A percentile compares a stretch with the other conserved stretches of the same genome.
Conservation (phyloP, 441 rosid genomes). For the Bruguiera hainesii region DNA sequence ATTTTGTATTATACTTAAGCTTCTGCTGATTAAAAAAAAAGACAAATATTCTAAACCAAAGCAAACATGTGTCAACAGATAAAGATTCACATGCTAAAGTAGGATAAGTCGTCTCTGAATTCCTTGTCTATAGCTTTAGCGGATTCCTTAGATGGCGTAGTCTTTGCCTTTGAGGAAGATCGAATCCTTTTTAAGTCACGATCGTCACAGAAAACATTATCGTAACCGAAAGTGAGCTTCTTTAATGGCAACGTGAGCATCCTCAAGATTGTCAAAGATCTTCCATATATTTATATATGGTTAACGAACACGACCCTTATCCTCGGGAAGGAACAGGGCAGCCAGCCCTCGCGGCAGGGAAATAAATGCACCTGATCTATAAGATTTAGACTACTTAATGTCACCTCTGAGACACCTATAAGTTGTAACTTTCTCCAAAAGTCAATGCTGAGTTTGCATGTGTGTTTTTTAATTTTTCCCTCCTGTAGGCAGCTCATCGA, state of each 20-base stretch:
- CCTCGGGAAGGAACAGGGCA: background rate
- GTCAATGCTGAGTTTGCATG: too few species aligned
- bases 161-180: too few species aligned
- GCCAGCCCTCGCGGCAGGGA: too few species aligned
- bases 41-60: too few species aligned
- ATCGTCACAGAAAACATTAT: background rate
- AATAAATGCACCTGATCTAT: background rate
- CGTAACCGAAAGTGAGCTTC: slow-evolving; percentile 23
- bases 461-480: too few species aligned
- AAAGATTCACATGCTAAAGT: too few species aligned
- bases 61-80: too few species aligned
- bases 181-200: background rate
- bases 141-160: background rate
- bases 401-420: background rate
- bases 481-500: too few species aligned
- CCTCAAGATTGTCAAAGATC: slow-evolving; percentile 21
- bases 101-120: too few species aligned
- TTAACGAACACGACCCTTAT: slow-evolving; percentile 7
- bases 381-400: background rate
- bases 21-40: too few species aligned
- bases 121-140: background rate
- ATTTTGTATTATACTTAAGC: too few species aligned
- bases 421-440: too few species aligned
- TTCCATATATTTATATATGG: background rate
- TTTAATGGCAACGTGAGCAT: slow-evolving; percentile 2